A percentile compares a stretch with the other conserved stretches of the same genome.
Conservation (phyloP, 805 yeast species). For the Saturnispora galanensis region DNA sequence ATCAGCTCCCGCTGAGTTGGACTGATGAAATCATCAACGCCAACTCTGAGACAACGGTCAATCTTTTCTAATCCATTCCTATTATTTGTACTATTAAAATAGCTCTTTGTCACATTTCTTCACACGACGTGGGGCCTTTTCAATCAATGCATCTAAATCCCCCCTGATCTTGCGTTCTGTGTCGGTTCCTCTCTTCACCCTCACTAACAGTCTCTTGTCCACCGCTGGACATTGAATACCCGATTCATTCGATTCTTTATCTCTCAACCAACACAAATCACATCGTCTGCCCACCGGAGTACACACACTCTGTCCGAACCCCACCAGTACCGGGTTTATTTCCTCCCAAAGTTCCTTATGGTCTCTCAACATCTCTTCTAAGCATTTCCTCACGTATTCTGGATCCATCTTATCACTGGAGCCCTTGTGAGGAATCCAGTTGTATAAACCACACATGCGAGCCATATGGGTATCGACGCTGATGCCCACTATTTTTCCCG, state of each 20-base stretch:
- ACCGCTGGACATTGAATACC: constrained; percentile 40
- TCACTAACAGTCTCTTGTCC: constrained; percentile 35
- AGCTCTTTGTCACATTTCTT: constrained; percentile 14
- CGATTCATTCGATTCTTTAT: constrained; percentile 16
- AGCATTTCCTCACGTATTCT: constrained; percentile 57
- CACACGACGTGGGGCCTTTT: constrained; percentile 19
- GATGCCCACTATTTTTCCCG: constrained; percentile 70
- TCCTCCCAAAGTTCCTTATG: constrained; percentile 61
- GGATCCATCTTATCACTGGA: constrained; percentile 42
- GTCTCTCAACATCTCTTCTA: constrained; percentile 66
- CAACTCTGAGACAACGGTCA: constrained; percentile 15
- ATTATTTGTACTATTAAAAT: not conserved
- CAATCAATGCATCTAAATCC: constrained; percentile 29
- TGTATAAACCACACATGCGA: constrained; percentile 69
- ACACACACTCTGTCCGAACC: constrained; percentile 89
- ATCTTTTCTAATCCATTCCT: not conserved
- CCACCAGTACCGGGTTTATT: constrained; percentile 78
- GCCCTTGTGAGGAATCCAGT: constrained; percentile 49
- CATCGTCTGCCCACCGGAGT: constrained; percentile 62
- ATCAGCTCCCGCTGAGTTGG: constrained; percentile 22
- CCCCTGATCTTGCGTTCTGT: constrained; percentile 30
- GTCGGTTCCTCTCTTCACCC: constrained; percentile 20
- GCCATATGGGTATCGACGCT: constrained; percentile 93
- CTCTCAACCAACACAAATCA: constrained; percentile 54
- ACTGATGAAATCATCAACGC: constrained; percentile 22